A percentile compares a stretch with the other conserved stretches of the same genome.
phyloP scores from a whole-genome alignment of 768 basidiomycete genomes.

The Macrolepiota fuliginosa region DNA sequence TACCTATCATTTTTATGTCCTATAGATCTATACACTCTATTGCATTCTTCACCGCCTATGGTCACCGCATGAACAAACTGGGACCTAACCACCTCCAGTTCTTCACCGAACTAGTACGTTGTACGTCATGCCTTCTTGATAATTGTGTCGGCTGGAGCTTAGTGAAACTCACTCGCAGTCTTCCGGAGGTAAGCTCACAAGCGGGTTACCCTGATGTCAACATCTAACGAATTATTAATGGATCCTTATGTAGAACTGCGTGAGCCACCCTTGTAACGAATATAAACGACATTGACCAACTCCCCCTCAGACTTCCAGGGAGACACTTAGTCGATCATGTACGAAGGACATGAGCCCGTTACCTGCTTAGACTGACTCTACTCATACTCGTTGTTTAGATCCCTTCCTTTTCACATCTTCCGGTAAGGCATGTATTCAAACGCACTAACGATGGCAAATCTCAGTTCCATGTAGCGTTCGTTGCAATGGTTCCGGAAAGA shows the following conservation, averaged over 20 bases:
- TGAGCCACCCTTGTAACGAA: not conserved
- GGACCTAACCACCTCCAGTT: constrained; percentile 18
- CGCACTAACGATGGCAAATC: not conserved
- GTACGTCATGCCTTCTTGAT: not conserved
- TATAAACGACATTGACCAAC: not conserved
- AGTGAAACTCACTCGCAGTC: not conserved
- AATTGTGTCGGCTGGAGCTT: not conserved
- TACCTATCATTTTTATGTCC: not conserved
- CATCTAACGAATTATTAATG: not conserved
- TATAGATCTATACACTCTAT: constrained; percentile 22
- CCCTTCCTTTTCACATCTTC: constrained; percentile 12
- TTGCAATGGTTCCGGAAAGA: constrained; percentile 29
- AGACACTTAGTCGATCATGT: constrained; percentile 9
- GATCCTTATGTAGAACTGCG: not conserved
- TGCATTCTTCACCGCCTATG: constrained; percentile 22
- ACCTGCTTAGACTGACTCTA: not conserved
- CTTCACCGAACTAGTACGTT: constrained; percentile 15
- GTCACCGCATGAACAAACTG: constrained; percentile 20
- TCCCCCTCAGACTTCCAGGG: constrained; percentile 10
- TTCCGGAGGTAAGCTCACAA: not conserved
- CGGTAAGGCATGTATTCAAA: not conserved
- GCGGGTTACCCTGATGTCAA: not conserved
- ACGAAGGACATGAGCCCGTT: not conserved
- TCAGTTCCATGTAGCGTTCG: constrained; percentile 16
- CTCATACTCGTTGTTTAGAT: constrained; percentile 1